Conservation (phyloP, 192 early-diverging fungal genomes). For the Geranomyces variabilis region DNA sequence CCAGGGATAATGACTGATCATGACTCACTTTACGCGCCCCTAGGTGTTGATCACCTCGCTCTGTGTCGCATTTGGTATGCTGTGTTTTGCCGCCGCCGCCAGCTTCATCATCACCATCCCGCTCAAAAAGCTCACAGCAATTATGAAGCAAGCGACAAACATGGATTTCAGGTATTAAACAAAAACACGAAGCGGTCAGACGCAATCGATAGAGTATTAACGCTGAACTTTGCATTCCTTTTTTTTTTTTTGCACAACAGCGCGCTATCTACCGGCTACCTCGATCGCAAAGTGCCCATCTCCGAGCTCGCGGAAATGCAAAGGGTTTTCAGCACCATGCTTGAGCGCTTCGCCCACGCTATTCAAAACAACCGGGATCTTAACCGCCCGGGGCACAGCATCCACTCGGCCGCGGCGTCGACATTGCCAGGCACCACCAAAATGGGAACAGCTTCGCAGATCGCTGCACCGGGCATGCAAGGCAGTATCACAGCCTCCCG, state of each 20-base stretch:
- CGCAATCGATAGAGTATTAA: too few species aligned
- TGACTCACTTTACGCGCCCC: neutral
- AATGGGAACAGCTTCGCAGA: too few species aligned
- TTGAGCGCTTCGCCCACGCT: neutral
- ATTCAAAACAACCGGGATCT: neutral
- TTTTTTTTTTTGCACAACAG: neutral
- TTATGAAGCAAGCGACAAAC: constrained; percentile 16
- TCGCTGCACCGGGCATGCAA: too few species aligned
- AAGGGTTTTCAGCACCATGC: neutral
- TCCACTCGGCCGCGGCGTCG: too few species aligned
- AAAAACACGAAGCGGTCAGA: neutral
- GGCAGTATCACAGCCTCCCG: too few species aligned
- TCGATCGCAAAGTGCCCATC: neutral
- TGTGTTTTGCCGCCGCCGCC: neutral
- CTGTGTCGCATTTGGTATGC: neutral
- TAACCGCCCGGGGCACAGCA: too few species aligned
- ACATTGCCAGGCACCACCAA: too few species aligned
- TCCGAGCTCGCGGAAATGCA: constrained; percentile 13
- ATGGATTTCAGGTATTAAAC: constrained; percentile 9
- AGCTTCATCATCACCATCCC: neutral
- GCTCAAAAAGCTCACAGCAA: neutral
- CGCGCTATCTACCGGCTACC: neutral
- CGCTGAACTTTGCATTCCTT: too few species aligned
- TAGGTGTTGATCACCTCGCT: neutral
- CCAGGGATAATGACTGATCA: too few species aligned